These are phyloP conservation scores for Fusarium sp. DNA, from an alignment of 2,329 filamentous ascomycete species.

Conservation along the genomic window DNA sequence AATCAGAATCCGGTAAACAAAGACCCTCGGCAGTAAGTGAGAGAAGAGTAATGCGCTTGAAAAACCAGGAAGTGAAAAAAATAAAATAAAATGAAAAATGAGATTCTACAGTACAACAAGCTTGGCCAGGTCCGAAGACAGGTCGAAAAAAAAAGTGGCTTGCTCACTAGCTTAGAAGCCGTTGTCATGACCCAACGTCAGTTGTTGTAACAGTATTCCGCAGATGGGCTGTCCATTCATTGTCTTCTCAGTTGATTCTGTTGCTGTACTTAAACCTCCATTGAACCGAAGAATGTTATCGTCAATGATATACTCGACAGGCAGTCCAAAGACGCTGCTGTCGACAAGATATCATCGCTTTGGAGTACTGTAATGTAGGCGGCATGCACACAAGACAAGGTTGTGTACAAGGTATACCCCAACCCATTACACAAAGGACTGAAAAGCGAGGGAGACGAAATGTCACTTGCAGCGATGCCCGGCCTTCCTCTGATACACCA, in stretches of 20 bases:
- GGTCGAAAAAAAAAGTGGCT: slow-evolving; percentile 21
- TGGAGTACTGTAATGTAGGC: not conserved
- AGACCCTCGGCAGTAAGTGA: slow-evolving; percentile 10
- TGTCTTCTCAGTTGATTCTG: not conserved
- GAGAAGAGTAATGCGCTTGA: slow-evolving; percentile 11
- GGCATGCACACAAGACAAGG: slow-evolving; percentile 21
- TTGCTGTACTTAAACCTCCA: not conserved
- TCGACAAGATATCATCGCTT: slow-evolving; percentile 23
- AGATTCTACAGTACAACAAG: slow-evolving; percentile 20
- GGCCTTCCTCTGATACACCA: slow-evolving; percentile 34
- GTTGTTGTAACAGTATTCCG: not conserved
- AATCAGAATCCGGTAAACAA: slow-evolving; percentile 30
- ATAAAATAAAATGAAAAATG: slow-evolving; percentile 29
- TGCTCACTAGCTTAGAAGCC: slow-evolving; percentile 1
- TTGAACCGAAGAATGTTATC: not conserved
- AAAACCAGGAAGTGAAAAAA: slow-evolving; percentile 35
- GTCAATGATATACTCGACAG: slow-evolving; percentile 19
- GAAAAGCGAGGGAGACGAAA: slow-evolving; percentile 14
- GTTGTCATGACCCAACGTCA: slow-evolving; percentile 18
- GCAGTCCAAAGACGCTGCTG: slow-evolving; percentile 9
- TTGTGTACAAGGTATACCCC: slow-evolving; percentile 33
- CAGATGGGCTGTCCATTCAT: not conserved
- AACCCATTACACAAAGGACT: slow-evolving; percentile 24
- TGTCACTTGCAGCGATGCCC: slow-evolving; percentile 35
- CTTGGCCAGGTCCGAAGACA: slow-evolving; percentile 28